A percentile compares a stretch with the other conserved stretches of the same genome.
These are phyloP conservation scores for Omphalea diandra DNA, from an alignment of 441 rosid species.

Conservation along the genomic window DNA sequence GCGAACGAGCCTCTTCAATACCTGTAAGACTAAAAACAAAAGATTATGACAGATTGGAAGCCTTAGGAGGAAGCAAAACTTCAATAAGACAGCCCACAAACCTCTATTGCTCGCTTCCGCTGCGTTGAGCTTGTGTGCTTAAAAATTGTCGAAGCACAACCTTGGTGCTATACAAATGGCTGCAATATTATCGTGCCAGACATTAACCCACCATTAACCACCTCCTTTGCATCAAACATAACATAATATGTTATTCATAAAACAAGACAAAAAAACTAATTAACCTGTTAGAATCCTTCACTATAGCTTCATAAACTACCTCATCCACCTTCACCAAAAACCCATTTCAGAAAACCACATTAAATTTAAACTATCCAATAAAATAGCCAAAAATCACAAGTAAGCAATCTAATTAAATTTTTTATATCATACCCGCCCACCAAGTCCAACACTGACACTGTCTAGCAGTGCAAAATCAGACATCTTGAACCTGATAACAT, in stretches of 20 bases:
- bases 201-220: conserved; percentile 27
- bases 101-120: conserved; percentile 95
- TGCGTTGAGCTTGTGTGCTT: conserved; percentile 73
- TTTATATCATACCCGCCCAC: conserved; percentile 75
- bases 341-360: conserved; percentile 8
- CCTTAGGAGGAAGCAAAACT: not conserved
- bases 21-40: conserved; percentile 42
- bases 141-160: conserved; percentile 78
- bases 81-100: conserved; percentile 23
- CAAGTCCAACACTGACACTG: conserved; percentile 80
- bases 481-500: conserved; percentile 74
- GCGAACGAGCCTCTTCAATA: conserved; percentile 76
- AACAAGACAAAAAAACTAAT: conserved; percentile 28
- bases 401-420: not conserved
- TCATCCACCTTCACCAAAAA: conserved; percentile 66
- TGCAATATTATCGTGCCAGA: conserved; percentile 46
- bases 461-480: conserved; percentile 76
- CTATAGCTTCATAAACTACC: conserved; percentile 79
- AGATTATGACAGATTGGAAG: conserved; percentile 7
- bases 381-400: not conserved
- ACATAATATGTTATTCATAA: conserved; percentile 12
- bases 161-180: conserved; percentile 74
- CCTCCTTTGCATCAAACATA: too few relatives aligned
- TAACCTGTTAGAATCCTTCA: conserved; percentile 69
- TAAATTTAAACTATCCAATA: not conserved